A percentile compares a stretch with the other conserved stretches of the same genome.
These are phyloP conservation scores for Phoma sp. DNA, from an alignment of 2,329 filamentous ascomycete species.

Conservation along the genomic window DNA sequence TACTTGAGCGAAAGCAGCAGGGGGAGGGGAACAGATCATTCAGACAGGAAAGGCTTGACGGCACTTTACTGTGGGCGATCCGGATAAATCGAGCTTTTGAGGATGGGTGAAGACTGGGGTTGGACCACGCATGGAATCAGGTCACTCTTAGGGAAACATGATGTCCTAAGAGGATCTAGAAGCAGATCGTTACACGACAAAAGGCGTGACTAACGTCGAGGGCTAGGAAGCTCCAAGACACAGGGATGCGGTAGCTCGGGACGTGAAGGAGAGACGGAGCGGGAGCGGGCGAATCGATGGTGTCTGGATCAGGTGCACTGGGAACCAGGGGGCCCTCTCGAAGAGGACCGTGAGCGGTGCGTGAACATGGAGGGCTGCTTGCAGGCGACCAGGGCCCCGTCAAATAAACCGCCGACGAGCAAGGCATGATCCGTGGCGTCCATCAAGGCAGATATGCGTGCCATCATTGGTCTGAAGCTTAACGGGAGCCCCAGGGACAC, in stretches of 20 bases:
- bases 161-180: slow-evolving; percentile 50
- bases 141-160: slow-evolving; percentile 47
- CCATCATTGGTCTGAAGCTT: slow-evolving; percentile 49
- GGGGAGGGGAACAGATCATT: slow-evolving; percentile 49
- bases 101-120: slow-evolving; percentile 46
- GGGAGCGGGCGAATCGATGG: slow-evolving; percentile 48
- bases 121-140: slow-evolving; percentile 46
- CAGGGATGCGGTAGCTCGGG: slow-evolving; percentile 53
- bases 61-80: slow-evolving; percentile 49
- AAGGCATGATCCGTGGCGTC: slow-evolving; percentile 49
- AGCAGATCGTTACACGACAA: slow-evolving; percentile 49
- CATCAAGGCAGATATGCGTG: slow-evolving; percentile 42
- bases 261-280: slow-evolving; percentile 44
- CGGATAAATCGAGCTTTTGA: slow-evolving; percentile 52
- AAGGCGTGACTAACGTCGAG: slow-evolving; percentile 49
- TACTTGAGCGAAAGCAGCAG: slow-evolving; percentile 22
- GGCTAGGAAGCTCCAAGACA: slow-evolving; percentile 44
- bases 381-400: slow-evolving; percentile 46
- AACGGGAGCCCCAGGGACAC: slow-evolving; percentile 50
- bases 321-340: slow-evolving; percentile 43
- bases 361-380: slow-evolving; percentile 47
- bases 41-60: slow-evolving; percentile 49
- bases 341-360: slow-evolving; percentile 45
- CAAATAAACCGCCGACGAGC: slow-evolving; percentile 51
- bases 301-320: slow-evolving; percentile 48